Conservation (phyloP, 2,329 filamentous ascomycete genomes). For the Colletotrichum scovillei region DNA sequence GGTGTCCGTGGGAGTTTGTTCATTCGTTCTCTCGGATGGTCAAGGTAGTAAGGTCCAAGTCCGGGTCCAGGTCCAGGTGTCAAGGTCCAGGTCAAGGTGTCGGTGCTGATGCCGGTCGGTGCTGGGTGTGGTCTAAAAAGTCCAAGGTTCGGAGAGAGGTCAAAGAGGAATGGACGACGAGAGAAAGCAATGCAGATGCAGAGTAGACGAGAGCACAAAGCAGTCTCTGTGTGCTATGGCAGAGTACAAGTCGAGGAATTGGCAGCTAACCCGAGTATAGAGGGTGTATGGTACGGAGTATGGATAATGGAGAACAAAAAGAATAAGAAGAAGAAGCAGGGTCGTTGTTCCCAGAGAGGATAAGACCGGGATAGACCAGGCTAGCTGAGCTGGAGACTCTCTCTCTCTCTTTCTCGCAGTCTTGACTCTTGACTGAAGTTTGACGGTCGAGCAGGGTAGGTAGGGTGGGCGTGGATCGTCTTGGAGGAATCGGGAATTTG, state of each 20-base stretch:
- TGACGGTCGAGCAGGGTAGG: neutral
- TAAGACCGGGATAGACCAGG: neutral
- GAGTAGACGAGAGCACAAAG: neutral
- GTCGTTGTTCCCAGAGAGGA: slow-evolving; percentile 11
- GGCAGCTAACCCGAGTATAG: neutral
- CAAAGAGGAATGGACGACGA: neutral
- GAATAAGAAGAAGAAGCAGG: neutral
- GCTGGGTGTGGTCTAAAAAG: neutral
- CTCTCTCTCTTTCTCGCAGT: neutral
- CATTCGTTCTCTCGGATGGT: slow-evolving; percentile 14
- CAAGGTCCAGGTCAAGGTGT: neutral
- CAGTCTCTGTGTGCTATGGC: neutral
- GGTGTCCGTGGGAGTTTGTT: slow-evolving; percentile 2
- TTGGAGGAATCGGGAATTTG: neutral
- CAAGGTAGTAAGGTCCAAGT: slow-evolving; percentile 6
- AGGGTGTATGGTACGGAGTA: neutral
- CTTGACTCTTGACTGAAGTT: neutral
- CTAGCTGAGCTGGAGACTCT: slow-evolving; percentile 1
- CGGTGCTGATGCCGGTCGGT: slow-evolving; percentile 4
- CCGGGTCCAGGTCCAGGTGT: slow-evolving; percentile 12
- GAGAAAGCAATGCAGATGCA: neutral
- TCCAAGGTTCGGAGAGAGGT: neutral
- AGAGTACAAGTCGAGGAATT: neutral
- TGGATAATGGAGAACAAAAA: neutral
- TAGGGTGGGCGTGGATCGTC: neutral